These are phyloP conservation scores for Phytophthora quininea DNA, from an alignment of 352 stramenopile species.

Conservation along the genomic window DNA sequence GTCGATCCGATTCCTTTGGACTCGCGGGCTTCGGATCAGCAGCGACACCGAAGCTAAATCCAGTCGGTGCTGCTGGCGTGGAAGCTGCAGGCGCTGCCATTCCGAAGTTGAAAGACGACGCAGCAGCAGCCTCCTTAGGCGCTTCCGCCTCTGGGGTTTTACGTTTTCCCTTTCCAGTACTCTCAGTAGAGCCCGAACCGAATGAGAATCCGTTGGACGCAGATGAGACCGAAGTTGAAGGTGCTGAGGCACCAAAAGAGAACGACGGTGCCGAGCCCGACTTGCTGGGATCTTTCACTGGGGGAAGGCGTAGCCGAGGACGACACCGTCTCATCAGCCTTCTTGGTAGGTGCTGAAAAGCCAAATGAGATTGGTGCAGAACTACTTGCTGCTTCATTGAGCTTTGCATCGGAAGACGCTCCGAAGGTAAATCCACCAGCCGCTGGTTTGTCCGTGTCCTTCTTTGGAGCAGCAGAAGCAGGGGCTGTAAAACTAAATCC, in stretches of 20 bases:
- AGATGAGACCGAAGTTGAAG: not conserved
- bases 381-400: conserved; percentile 9
- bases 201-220: conserved; percentile 30
- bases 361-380: conserved; percentile 32
- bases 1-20: conserved; percentile 28
- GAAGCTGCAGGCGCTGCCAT: not conserved
- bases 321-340: conserved; percentile 12
- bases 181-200: conserved; percentile 12
- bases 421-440: conserved; percentile 22
- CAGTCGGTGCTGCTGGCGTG: conserved; percentile 16
- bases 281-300: conserved; percentile 2
- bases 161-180: conserved; percentile 27
- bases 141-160: conserved; percentile 27
- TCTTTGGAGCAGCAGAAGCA: conserved; percentile 2
- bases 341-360: conserved; percentile 37
- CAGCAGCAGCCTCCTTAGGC: conserved; percentile 5
- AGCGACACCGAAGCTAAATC: conserved; percentile 41
- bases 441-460: conserved; percentile 6
- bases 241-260: conserved; percentile 30
- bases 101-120: conserved; percentile 34
- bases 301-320: not conserved
- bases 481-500: conserved; percentile 32
- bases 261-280: conserved; percentile 26
- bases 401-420: conserved; percentile 8
- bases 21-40: conserved; percentile 12